Base-by-base conservation (phyloP, 2,329 filamentous ascomycete species). In the Neophaeococcomyces mojaviensis region DNA sequence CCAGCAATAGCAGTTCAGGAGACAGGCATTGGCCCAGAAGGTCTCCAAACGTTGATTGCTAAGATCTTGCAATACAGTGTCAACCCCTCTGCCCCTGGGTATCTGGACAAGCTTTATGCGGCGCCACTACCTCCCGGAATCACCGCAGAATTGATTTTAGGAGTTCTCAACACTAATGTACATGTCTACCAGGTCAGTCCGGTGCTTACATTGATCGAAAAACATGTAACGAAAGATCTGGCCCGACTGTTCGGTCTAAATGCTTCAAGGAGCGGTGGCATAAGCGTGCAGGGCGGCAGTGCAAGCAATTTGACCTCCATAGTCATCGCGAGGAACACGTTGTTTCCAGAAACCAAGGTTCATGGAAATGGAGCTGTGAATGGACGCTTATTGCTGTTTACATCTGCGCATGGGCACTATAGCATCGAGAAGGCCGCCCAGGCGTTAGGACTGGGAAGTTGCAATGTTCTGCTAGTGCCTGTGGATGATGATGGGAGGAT, bases 81-180 rank as follows among this genome's bases (percentile, higher is more conserved):
- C 60, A 98, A 98, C 68, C 96, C 90, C n/a, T 97, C 89, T 86
- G 86, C 94, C 60, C 89, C 95, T 66, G 90, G 90, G 9, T 98
- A 97, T 66, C 68, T 97, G 60, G 89, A 96, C 68, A 97, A 98
- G 69, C 73, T 97, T 15, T 97, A 96, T 65, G 80, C 85, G n/a
- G 84, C 83, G 53, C 94, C 87, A 32, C 92, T 92, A 60, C 84
- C 90, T 34, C 83, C 90, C 7, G 90, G 90, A 15, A 76, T 97
- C 0, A 81, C 84, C 13, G 84, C 88, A 2, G 92, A 97, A 59
- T 71, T 97, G 47, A 73, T 97, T 7, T 77, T 97, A 20, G 82
- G 86, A 0, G 78, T 86, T 1, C 70, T 98, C 36, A 97, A 98
- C 68, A 96, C 92, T 30, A 98, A 97, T 62, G 71, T 89, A 13